A percentile compares a stretch with the other conserved stretches of the same genome.
phyloP scores from a whole-genome alignment of 2,329 filamentous ascomycete species.

The Nigrospora oryzae region DNA sequence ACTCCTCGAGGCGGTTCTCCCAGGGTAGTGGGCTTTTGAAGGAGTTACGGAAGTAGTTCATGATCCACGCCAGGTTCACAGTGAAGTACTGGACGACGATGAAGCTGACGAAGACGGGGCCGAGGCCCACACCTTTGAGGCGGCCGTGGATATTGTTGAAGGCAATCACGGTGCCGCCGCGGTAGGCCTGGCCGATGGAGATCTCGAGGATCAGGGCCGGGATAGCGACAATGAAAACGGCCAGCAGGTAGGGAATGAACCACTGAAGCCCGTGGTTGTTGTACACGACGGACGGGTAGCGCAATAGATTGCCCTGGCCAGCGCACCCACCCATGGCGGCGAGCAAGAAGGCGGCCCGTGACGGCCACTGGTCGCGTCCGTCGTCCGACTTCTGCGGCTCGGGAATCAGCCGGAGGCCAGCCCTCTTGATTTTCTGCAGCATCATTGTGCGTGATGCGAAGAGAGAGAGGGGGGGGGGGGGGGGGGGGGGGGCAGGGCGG shows the following conservation, averaged over 20 bases:
- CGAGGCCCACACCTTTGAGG: constrained; percentile 44
- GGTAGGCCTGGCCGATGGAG: constrained; percentile 62
- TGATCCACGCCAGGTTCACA: constrained; percentile 49
- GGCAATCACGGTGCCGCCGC: constrained; percentile 45
- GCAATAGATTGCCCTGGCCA: constrained; percentile 48
- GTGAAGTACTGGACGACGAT: constrained; percentile 50
- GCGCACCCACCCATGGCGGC: constrained; percentile 51
- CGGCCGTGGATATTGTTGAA: constrained; percentile 44
- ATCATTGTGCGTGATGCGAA: background rate
- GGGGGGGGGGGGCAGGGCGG: too few relatives aligned
- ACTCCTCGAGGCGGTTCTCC: constrained; percentile 39
- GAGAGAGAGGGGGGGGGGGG: too few relatives aligned
- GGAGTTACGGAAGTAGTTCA: constrained; percentile 48
- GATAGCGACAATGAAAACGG: constrained; percentile 46
- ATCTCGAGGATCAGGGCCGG: constrained; percentile 48
- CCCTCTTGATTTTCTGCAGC: constrained; percentile 10
- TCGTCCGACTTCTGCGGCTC: constrained; percentile 24
- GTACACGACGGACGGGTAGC: constrained; percentile 50
- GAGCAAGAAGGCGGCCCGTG: constrained; percentile 44
- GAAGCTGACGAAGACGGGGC: constrained; percentile 41
- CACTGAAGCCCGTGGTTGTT: constrained; percentile 53
- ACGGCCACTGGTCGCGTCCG: constrained; percentile 45
- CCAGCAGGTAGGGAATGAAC: constrained; percentile 50
- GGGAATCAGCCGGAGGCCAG: constrained; percentile 24
- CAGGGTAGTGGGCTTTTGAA: constrained; percentile 47